phyloP scores from a whole-genome alignment of 2,329 filamentous ascomycete genomes.

The Talaromyces sp. region DNA sequence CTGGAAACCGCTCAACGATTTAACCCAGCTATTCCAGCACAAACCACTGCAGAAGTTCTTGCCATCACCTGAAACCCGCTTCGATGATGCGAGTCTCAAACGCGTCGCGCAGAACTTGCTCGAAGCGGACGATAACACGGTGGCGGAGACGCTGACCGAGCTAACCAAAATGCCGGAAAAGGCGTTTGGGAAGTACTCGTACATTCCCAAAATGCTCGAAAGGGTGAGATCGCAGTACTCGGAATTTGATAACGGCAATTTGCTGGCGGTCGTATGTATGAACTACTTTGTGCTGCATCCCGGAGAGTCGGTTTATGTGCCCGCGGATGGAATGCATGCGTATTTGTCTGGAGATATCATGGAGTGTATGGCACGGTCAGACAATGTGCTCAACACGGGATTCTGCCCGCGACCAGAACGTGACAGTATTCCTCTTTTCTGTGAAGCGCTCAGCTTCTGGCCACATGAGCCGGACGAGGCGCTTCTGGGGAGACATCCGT shows the following conservation, averaged over 20 bases:
- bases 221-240: conserved; percentile 62
- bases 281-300: conserved; percentile 64
- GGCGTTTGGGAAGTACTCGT: conserved; percentile 48
- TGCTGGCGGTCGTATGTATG: conserved; percentile 69
- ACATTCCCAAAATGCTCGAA: conserved; percentile 61
- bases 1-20: conserved; percentile 61
- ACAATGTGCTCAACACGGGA: conserved; percentile 70
- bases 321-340: conserved; percentile 68
- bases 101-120: conserved; percentile 53
- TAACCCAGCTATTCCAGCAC: conserved; percentile 54
- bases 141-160: conserved; percentile 50
- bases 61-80: conserved; percentile 40
- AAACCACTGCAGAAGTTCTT: conserved; percentile 52
- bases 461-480: conserved; percentile 56
- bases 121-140: conserved; percentile 45
- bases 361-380: conserved; percentile 71
- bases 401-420: conserved; percentile 66
- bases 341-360: conserved; percentile 70
- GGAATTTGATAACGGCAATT: conserved; percentile 57
- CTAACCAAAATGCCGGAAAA: conserved; percentile 47
- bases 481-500: conserved; percentile 47
- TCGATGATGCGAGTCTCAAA: conserved; percentile 56
- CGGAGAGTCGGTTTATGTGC: conserved; percentile 65
- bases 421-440: conserved; percentile 61
- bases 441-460: conserved; percentile 57